Evolutionary conservation across 1,284 basidiomycete genomes (phyloP).

Genomic region (Pseudomicrostroma phylloplanum): DNA sequence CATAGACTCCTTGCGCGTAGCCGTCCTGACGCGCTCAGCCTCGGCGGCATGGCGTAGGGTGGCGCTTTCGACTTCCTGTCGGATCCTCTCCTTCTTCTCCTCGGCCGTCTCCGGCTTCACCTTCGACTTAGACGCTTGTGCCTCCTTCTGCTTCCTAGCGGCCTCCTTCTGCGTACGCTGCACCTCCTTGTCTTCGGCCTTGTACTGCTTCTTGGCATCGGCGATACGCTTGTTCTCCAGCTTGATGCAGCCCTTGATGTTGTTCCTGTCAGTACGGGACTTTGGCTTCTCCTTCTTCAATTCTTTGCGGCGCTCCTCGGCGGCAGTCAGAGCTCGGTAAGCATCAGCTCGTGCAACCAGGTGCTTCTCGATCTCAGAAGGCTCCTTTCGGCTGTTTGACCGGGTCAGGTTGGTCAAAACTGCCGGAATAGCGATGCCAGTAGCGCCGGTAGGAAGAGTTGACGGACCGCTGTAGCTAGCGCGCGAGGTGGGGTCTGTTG

Average conservation of each 20-base stretch:
- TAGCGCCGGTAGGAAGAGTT: slow-evolving; percentile 3
- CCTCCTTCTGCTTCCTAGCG: neutral
- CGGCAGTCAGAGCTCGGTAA: slow-evolving; percentile 1
- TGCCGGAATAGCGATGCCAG: neutral
- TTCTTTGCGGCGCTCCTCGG: slow-evolving; percentile 6
- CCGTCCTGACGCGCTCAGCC: too few relatives aligned
- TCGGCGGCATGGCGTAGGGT: too few relatives aligned
- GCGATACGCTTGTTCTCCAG: slow-evolving; percentile 11
- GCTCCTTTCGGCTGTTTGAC: neutral
- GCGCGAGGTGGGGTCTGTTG: too few relatives aligned
- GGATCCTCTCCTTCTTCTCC: neutral
- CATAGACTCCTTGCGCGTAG: too few relatives aligned
- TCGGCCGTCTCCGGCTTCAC: slow-evolving; percentile 10
- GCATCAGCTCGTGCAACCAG: neutral
- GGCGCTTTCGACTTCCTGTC: too few relatives aligned
- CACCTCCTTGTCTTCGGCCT: slow-evolving; percentile 16
- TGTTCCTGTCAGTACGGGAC: slow-evolving; percentile 2
- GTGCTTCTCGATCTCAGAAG: neutral
- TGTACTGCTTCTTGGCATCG: slow-evolving; percentile 18
- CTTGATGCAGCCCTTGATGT: slow-evolving; percentile 10
- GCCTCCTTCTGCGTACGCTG: slow-evolving; percentile 10
- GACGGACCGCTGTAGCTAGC: too few relatives aligned
- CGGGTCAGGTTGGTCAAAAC: slow-evolving; percentile 5
- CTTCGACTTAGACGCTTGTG: slow-evolving; percentile 5
- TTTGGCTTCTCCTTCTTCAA: slow-evolving; percentile 9